phyloP scores from a whole-genome alignment of 306 rosid species.

The Abrus pulchellus region DNA sequence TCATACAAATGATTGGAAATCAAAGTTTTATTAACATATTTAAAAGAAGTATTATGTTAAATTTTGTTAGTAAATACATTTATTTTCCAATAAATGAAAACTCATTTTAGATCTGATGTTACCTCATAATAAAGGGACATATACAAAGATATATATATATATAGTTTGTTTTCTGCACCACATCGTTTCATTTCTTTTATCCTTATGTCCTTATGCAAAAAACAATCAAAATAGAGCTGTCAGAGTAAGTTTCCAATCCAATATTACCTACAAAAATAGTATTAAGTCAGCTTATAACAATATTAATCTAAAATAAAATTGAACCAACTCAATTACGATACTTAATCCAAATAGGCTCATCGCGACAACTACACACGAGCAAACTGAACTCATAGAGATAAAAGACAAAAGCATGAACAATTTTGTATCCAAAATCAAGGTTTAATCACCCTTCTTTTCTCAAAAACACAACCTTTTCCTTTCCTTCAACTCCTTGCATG shows the following conservation, averaged over 20 bases:
- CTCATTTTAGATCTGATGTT: background rate
- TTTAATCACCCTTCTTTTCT: background rate
- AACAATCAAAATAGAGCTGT: conserved; percentile 1
- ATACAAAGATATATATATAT: too few relatives aligned
- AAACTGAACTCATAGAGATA: background rate
- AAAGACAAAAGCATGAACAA: conserved; percentile 1
- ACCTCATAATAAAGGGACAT: background rate
- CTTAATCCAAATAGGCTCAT: conserved; percentile 29
- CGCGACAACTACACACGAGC: background rate
- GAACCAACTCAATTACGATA: conserved; percentile 21
- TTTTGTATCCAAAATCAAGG: conserved; percentile 9
- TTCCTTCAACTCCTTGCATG: background rate
- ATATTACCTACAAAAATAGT: conserved; percentile 15
- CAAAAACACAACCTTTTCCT: background rate
- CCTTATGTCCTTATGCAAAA: background rate
- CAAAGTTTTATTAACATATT: background rate
- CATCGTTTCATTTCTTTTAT: too few relatives aligned
- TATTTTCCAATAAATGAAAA: background rate
- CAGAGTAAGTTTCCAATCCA: background rate
- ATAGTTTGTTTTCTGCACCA: background rate
- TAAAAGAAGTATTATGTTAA: background rate
- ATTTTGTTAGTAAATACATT: background rate
- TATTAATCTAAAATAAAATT: conserved; percentile 20
- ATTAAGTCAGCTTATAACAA: background rate
- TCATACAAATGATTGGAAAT: background rate